Evolutionary conservation across 768 basidiomycete species (phyloP), one percentile per base, ranked within the genome.

Genomic region (Stropharia rugosoannulata): DNA sequence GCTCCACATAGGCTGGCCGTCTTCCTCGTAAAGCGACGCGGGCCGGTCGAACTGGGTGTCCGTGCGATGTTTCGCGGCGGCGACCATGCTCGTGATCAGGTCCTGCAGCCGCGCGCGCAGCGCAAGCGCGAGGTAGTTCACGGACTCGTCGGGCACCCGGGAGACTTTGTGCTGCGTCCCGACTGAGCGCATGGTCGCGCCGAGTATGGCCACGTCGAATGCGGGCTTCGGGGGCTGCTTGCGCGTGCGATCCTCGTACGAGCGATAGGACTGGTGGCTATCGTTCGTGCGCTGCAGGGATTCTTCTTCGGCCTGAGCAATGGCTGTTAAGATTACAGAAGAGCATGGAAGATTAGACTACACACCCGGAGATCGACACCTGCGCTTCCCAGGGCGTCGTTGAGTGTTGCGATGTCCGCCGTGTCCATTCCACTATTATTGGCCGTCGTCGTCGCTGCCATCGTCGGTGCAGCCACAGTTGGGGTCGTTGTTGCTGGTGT

Each of bases 311-410:
- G 93, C 93, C 90, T 94, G 29, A 4, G 9, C 9, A 4, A 63
- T 2, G 38, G 36, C 41, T 29, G 16, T 29, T 38, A 29, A 47
- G 38, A 13, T 48, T 27, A 35, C 11, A 6, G 45, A 44, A 27
- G 18, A 5, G 8, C 22, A 12, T 36, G 6, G 16, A 37, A 19
- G 27, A 43, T 38, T 27, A 52, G 27, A 59, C 65, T 56, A 69
- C 79, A 58, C 60, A 89, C 90, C 66, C 88, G 73, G n/a, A 94
- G 73, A 72, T 94, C 92, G 6, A 94, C 90, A 10, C 92, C 91
- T 6, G 90, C 91, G 64, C 90, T 91, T 4, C 90, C 92, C 1
- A 94, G 72, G 4, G 90, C 92, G 61, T 94, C 91, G 54, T 91
- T 93, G 41, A 94, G 64, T 6, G 87, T 89, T 10, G 90, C 83